Base-by-base conservation (phyloP, 441 rosid species). In the Erodium chrysanthum region DNA sequence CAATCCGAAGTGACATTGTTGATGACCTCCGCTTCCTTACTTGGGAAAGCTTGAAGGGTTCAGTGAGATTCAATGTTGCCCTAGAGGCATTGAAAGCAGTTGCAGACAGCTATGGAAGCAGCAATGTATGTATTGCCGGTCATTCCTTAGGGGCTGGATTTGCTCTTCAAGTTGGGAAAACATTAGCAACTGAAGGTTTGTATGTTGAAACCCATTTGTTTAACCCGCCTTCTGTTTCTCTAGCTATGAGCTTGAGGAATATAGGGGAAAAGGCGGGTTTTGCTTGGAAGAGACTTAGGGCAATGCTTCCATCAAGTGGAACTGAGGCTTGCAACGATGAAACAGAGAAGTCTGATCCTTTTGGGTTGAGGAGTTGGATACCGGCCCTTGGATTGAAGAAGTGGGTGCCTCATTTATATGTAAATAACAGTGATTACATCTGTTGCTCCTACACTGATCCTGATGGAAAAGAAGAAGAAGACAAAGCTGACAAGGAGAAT, bases 101-200 rank as follows among this genome's bases (percentile, higher is more conserved):
- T 7, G 85, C 87, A 2, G 78, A 76, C 71, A 84, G 81, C 70
- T 85, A 84, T 14, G 96, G 97, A 44, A 89, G 97, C 79, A 73
- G 71, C 75, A 85, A 89, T 50, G 94, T 89, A 0, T 93, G 92
- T 72, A 65, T 90, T 4, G 88, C 95, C 1, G 96, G 97, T 44
- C 97, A 92, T 83, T 92, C 98, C 0, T 75, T 92, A 18, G 97
- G 98, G 64, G 98, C 97, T 18, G 96, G 96, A 15, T 93, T 93
- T 69, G 92, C 98, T 37, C 77, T 93, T 44, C 97, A 93, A 73
- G 91, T 89, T 3, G 98, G 96, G 42, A 93, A 90, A 73, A 82
- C 98, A n/a, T 80, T 90, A 71, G 98, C 96, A 7, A 86, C 85
- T 75, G 86, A 89, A 71, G 92, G 91, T 0, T 59, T 85, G 15